Percentiles rank a stretch among this genome's conserved stretches.
Evolutionary conservation across 2,329 filamentous ascomycete genomes (phyloP).

Genomic region (Myotisia sp.): DNA sequence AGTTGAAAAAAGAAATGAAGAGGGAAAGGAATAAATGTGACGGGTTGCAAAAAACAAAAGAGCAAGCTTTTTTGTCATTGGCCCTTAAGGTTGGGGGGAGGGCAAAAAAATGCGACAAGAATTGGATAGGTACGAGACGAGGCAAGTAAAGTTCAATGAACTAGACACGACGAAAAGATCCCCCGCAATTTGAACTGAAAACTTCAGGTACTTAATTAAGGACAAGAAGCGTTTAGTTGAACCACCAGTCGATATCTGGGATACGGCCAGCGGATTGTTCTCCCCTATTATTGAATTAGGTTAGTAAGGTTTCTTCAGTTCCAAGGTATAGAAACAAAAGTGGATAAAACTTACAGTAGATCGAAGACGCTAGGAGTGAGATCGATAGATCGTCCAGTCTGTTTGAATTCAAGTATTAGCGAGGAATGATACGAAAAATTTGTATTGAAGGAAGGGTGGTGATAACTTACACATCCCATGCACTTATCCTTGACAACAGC

Average conservation of each 20-base stretch:
- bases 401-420: background rate
- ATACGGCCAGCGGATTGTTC: constrained; percentile 27
- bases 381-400: no score
- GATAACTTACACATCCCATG: constrained; percentile 43
- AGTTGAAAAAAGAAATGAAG: no score
- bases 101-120: background rate
- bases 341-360: no score
- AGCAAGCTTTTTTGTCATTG: background rate
- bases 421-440: background rate
- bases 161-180: background rate
- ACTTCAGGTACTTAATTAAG: background rate
- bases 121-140: background rate
- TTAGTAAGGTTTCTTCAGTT: constrained; percentile 5
- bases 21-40: background rate
- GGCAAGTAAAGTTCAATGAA: background rate
- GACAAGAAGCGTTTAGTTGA: constrained; percentile 13
- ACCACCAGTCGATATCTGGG: constrained; percentile 29
- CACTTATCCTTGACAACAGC: constrained; percentile 62
- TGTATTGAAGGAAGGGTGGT: background rate
- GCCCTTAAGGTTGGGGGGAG: background rate
- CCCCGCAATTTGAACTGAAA: background rate
- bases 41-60: background rate
- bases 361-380: no score
- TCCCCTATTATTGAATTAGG: constrained; percentile 18
- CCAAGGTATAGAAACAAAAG: no score